Evolutionary conservation across 2,329 filamentous ascomycete species (phyloP).

Genomic region (Neopestalotiopsis clavispora): DNA sequence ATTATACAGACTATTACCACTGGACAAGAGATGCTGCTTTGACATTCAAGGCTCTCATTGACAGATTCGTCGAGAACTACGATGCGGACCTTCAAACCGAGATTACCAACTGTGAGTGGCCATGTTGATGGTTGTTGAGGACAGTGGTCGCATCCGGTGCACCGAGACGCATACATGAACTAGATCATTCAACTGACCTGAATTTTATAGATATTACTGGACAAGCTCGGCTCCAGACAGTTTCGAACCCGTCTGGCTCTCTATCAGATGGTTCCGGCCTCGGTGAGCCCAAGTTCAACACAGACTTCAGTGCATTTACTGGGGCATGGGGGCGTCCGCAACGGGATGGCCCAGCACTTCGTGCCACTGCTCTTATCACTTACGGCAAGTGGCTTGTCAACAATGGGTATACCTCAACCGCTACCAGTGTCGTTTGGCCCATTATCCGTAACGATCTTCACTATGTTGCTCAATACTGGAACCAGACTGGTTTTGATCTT

Average conservation of each 20-base stretch:
- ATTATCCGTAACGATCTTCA: slow-evolving; percentile 76
- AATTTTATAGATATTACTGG: slow-evolving; percentile 55
- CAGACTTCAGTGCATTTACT: slow-evolving; percentile 67
- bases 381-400: slow-evolving; percentile 75
- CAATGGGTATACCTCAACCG: slow-evolving; percentile 66
- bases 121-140: not conserved
- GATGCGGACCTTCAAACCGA: slow-evolving; percentile 60
- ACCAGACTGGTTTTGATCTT: slow-evolving; percentile 71
- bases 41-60: slow-evolving; percentile 70
- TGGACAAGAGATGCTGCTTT: slow-evolving; percentile 80
- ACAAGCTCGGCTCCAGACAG: slow-evolving; percentile 69
- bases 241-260: slow-evolving; percentile 72
- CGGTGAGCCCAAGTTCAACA: slow-evolving; percentile 76
- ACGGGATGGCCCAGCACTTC: slow-evolving; percentile 77
- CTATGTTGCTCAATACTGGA: slow-evolving; percentile 78
- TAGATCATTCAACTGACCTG: not conserved
- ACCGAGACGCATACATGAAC: not conserved
- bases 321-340: slow-evolving; percentile 79
- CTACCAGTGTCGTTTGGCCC: slow-evolving; percentile 68
- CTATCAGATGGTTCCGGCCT: slow-evolving; percentile 59
- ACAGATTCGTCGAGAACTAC: slow-evolving; percentile 65
- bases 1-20: slow-evolving; percentile 69
- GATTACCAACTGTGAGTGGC: slow-evolving; percentile 61
- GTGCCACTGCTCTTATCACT: slow-evolving; percentile 73
- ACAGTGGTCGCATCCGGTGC: too few species aligned